These are phyloP conservation scores for Fomitopsis palustris DNA, from an alignment of 1,284 basidiomycete species.

Conservation along the genomic window DNA sequence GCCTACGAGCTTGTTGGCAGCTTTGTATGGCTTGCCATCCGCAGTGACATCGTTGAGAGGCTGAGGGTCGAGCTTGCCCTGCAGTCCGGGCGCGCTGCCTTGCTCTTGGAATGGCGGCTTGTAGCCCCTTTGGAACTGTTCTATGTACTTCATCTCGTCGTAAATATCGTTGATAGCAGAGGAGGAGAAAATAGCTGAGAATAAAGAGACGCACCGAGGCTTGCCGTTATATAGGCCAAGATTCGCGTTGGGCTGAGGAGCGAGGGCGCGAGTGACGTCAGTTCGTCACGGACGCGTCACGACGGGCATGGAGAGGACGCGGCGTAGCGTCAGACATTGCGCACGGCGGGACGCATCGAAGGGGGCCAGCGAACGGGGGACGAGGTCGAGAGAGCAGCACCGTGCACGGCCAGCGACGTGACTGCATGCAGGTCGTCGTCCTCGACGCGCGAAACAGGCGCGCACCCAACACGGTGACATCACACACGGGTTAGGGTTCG, in stretches of 20 bases:
- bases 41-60: constrained; percentile 47
- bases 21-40: constrained; percentile 42
- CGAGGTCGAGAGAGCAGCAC: no score
- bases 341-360: neutral
- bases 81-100: constrained; percentile 21
- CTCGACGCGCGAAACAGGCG: neutral
- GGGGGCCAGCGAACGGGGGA: no score
- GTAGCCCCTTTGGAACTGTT: constrained; percentile 31
- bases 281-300: neutral
- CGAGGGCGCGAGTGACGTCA: neutral
- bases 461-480: neutral
- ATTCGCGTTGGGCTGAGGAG: neutral
- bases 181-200: neutral
- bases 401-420: no score
- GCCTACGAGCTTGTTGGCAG: constrained; percentile 41
- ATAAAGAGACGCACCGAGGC: neutral
- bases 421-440: no score
- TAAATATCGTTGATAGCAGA: neutral
- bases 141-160: constrained; percentile 11
- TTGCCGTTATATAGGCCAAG: neutral
- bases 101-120: constrained; percentile 30
- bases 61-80: constrained; percentile 33
- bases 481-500: neutral
- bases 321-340: neutral
- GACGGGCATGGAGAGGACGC: neutral